Base-by-base conservation (phyloP, 139 green algal genomes). In the Chlamydomonas eustigma region DNA sequence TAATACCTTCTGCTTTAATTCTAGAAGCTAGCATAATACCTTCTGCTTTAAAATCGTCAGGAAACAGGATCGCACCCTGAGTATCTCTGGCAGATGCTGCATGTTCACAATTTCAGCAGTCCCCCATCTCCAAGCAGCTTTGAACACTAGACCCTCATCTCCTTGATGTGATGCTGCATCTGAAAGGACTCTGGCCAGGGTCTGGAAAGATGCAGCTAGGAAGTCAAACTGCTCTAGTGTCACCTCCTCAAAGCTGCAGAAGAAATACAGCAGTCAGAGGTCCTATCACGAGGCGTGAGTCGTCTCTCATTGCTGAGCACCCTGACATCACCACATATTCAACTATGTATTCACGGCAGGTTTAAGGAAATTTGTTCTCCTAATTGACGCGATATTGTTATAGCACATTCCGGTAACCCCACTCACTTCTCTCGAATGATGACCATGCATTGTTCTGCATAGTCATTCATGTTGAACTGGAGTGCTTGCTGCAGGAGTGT, bases 91-190 rank as follows among this genome's bases (percentile, higher is more conserved):
- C 32, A 85, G 66, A 35, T 82, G 32, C 37, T 65, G 64, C 72
- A 82, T 64, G 35, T 81, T 72, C 18, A 28, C 39, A 12, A 82
- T 34, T 35, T 79, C 68, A 12, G 64, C 35, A 8, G 78, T 77
- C 39, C 79, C 70, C 80, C 80, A 85, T 30, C 73, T 68, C 80
- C 80, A 85, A 1, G 76, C 80, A 33, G 80, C 80, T 0, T 39
- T 52, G 51, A 82, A 82, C 1, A 82, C n/a, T 3, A 28, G 24
- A 4, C 50, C 24, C 58, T 78, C 79, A 25, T 64, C 22, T 2
- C 37, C 69, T 28, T 28, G 25, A 34, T 68, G 25, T 30, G 39
- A 8, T 32, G 37, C 37, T 12, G 75, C 58, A n/a, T 81, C 67
- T 8, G 30, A 64, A 2, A 83, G 30, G 8, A 83, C 37, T 24